Conservation (phyloP, 148 eudicot species). For the Hydrangea macrophylla region DNA sequence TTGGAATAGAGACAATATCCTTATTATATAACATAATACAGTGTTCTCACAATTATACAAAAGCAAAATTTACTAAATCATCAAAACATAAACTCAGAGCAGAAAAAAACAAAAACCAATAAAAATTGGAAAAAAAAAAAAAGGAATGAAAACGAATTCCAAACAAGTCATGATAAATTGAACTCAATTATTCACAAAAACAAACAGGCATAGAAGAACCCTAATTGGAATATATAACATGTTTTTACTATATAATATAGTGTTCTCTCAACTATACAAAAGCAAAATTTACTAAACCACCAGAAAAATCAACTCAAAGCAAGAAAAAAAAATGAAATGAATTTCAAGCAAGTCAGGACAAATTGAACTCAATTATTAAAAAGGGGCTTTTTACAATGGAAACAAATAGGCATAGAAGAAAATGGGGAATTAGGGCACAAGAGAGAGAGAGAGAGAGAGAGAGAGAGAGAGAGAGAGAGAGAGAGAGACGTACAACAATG, state of each 20-base stretch:
- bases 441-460: not conserved
- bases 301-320: not conserved
- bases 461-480: not conserved
- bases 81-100: too few relatives aligned
- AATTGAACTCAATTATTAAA: too few relatives aligned
- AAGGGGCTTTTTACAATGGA: not conserved
- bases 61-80: too few relatives aligned
- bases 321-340: not conserved
- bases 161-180: not conserved
- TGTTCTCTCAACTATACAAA: too few relatives aligned
- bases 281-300: too few relatives aligned
- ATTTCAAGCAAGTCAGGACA: not conserved
- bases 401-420: conserved; percentile 1
- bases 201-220: too few relatives aligned
- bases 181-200: too few relatives aligned
- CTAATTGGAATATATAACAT: too few relatives aligned
- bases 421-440: conserved; percentile 3
- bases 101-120: not conserved
- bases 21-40: not conserved
- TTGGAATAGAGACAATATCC: not conserved
- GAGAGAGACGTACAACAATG: conserved; percentile 62
- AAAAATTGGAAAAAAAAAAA: not conserved
- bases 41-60: too few relatives aligned
- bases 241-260: too few relatives aligned
- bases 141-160: not conserved